Percentiles rank a stretch among this genome's conserved stretches.
Conservation (phyloP, 2,329 filamentous ascomycete genomes). For the Penicillium sp. region DNA sequence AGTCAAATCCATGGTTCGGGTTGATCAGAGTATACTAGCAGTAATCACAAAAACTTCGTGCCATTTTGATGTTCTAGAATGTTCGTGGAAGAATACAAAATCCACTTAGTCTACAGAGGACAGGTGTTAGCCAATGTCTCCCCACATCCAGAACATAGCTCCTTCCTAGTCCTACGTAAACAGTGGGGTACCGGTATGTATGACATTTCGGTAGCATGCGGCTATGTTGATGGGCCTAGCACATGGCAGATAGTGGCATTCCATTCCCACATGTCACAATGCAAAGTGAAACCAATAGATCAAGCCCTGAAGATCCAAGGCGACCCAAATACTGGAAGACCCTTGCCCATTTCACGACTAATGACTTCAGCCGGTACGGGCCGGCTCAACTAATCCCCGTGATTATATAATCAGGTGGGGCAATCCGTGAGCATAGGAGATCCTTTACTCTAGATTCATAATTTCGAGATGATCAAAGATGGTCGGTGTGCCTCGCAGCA, state of each 20-base stretch:
- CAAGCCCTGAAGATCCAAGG: too few species aligned
- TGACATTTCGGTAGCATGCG: neutral
- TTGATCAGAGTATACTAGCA: neutral
- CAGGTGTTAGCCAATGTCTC: neutral
- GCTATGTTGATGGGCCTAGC: neutral
- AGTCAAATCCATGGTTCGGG: neutral
- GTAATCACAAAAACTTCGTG: neutral
- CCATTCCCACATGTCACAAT: neutral
- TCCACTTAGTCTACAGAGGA: neutral
- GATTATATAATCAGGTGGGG: constrained; percentile 4
- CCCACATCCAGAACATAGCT: neutral
- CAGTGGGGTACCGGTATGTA: neutral
- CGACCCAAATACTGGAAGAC: too few species aligned
- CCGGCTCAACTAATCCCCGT: constrained; percentile 8
- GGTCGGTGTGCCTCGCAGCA: constrained; percentile 27
- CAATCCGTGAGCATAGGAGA: constrained; percentile 1
- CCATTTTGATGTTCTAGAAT: neutral
- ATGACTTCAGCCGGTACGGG: neutral
- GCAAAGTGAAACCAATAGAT: too few species aligned
- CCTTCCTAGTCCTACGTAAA: neutral
- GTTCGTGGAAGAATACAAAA: neutral
- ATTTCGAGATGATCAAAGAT: constrained; percentile 15
- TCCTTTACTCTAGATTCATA: neutral
- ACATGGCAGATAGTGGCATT: neutral
- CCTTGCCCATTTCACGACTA: too few species aligned